Base-by-base conservation (phyloP, 2,329 filamentous ascomycete genomes). In the Colletotrichum euphorbiae region DNA sequence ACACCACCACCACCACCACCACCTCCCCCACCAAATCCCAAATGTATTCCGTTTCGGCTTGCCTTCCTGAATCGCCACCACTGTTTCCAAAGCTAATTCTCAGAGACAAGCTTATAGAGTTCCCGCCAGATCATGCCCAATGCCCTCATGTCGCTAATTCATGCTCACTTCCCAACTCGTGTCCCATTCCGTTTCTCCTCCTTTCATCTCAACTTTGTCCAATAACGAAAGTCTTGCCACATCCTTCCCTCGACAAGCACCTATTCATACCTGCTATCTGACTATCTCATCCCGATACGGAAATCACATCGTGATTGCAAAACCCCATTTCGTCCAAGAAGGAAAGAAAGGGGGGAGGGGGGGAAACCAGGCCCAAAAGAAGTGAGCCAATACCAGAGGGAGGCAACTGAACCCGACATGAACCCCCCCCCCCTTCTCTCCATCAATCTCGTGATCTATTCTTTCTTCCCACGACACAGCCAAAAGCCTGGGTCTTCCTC, bases 391-490 rank as follows among this genome's bases (percentile, higher is more conserved):
- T 6, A 3, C 17, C 4, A 2, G 5, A 62, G 7, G 9, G 3
- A 38, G 64, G 43, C 51, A 57, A 40, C 33, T 42, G 45, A 43
- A 51, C 40, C 42, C 50, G 43, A 51, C 3, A 51, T 51, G 46
- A 61, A 45, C 56, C 43, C 11, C 3, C n/a, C n/a, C 15, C 12
- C 2, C 17, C 15, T n/a, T 9, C 42, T 36, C 28, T 17, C 24
- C 42, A 19, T 8, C 11, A 38, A 15, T 38, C 36, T 15, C 11
- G 11, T 38, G 36, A 38, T 8, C 11, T 33, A 3, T 15, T 15
- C n/a, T 45, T 19, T 1, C n/a, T n/a, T 5, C 46, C 21, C 15
- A 21, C 19, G 1, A 19, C 42, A 28, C 6, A 24, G 3, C 1
- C 43, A 6, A 6, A 24, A 51, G 15, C 50, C 11, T 52, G 58